phyloP scores from a whole-genome alignment of 257 asterid species.

The Forsythia suspensa region DNA sequence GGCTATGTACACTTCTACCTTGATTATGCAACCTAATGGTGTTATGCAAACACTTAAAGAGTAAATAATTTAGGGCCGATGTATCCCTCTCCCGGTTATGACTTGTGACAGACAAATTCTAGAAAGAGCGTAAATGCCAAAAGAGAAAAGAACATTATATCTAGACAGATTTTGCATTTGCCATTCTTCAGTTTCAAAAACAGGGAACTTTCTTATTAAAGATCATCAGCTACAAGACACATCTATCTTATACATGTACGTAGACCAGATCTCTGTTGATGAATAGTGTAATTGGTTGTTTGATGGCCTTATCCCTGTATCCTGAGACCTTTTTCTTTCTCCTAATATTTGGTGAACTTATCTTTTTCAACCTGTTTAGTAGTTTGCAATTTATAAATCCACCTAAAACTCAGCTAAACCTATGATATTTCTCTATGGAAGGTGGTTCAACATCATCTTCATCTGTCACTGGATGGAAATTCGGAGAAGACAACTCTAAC shows the following conservation, averaged over 20 bases:
- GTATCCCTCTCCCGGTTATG: background rate
- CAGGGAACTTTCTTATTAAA: background rate
- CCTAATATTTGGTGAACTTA: constrained; percentile 12
- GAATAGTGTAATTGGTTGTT: constrained; percentile 16
- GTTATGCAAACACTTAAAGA: background rate
- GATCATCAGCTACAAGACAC: constrained; percentile 1
- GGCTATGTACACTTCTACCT: background rate
- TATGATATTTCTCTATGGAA: constrained; percentile 32
- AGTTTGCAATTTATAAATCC: constrained; percentile 11
- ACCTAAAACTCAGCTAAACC: constrained; percentile 16
- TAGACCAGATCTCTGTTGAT: background rate
- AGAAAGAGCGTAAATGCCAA: background rate
- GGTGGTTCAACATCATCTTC: constrained; percentile 63
- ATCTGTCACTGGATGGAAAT: constrained; percentile 48
- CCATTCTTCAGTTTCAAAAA: constrained; percentile 14
- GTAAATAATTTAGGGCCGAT: background rate
- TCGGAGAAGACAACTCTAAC: constrained; percentile 35
- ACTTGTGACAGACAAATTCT: background rate
- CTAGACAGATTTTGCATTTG: background rate
- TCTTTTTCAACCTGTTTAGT: constrained; percentile 4
- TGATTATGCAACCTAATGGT: background rate
- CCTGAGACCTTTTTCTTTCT: constrained; percentile 21
- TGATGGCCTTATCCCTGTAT: background rate
- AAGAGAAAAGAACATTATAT: background rate
- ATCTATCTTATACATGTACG: background rate